Percentiles rank a stretch among this genome's conserved stretches.
These are phyloP conservation scores for Fusarium sp. DNA, from an alignment of 2,329 filamentous ascomycete species.

Conservation along the genomic window DNA sequence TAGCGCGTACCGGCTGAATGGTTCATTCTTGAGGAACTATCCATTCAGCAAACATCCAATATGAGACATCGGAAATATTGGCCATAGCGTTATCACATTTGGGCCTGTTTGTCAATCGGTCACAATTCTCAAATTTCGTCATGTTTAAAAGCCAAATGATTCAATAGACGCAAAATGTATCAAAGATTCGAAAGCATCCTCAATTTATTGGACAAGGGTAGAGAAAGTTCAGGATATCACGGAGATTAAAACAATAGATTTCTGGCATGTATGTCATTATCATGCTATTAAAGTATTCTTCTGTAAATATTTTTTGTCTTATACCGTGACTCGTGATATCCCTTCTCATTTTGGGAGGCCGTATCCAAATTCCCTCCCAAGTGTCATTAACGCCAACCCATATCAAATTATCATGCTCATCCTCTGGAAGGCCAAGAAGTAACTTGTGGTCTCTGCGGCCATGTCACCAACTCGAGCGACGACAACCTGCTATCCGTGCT, in stretches of 20 bases:
- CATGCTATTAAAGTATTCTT: neutral
- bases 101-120: neutral
- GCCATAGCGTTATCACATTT: constrained; percentile 1
- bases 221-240: neutral
- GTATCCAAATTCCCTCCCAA: constrained; percentile 4
- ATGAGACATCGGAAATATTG: neutral
- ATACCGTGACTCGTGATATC: neutral
- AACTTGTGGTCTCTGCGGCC: constrained; percentile 36
- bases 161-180: neutral
- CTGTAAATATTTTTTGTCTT: constrained; percentile 1
- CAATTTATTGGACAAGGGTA: neutral
- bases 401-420: constrained; percentile 9
- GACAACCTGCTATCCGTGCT: constrained; percentile 34
- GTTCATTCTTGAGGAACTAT: neutral
- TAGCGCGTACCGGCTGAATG: constrained; percentile 6
- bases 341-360: constrained; percentile 11
- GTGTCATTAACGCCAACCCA: constrained; percentile 28
- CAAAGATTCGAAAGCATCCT: neutral
- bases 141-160: neutral
- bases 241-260: neutral
- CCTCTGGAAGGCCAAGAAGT: constrained; percentile 32
- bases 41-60: neutral
- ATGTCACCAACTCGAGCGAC: constrained; percentile 43
- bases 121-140: neutral
- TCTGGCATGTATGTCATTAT: neutral